Evolutionary conservation across 192 early-diverging fungal species (phyloP), one percentile per base, ranked within the genome.

Genomic region (Coemansia sp.): DNA sequence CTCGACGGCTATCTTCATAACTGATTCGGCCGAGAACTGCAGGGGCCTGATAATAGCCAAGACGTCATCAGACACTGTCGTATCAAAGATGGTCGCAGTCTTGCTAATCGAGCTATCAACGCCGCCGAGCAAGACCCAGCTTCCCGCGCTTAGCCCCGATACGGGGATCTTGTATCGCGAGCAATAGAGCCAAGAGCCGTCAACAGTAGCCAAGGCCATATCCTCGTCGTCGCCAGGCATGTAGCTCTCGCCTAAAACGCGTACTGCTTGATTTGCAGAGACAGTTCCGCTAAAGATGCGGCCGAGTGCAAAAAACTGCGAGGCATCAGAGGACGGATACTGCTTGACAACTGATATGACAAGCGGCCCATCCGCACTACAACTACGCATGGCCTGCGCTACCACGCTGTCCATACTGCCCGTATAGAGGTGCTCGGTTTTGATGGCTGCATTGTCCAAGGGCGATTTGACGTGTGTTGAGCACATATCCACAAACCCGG

Each of bases 1-100:
- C 66, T 99, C 97, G 9, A 99, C 90, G 2, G 96, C 96, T 14
- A 99, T 90, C 79, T 97, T 96, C 60, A 99, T 70, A 7, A 96
- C 93, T 3, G 96, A 85, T 33, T 86, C 85, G 5, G 94, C 88
- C 7, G 88, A 85, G 71, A 94, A 92, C 7, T 88, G 88, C 33
- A 99, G 65, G 8, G 96, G 93, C 39, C 88, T 79, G 79, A 99
- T 91, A 40, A 94, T 93, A 42, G 90, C 88, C 37, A 90, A 75
- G 28, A 89, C 89, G n/a, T 92, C 90, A 20, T 88, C 87, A 10
- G 70, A 38, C 11, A 82, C 80, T 2, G 53, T 34, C 28, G 73
- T 62, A 55, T 87, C 86, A 8, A 94, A 92, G 38, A 99, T 90
- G 0, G 97, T 99, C 3, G 95, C 97, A 0, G 95, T 95, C 74